These are phyloP conservation scores for Marsdenia floribunda DNA, from an alignment of 257 asterid species.

Conservation along the genomic window DNA sequence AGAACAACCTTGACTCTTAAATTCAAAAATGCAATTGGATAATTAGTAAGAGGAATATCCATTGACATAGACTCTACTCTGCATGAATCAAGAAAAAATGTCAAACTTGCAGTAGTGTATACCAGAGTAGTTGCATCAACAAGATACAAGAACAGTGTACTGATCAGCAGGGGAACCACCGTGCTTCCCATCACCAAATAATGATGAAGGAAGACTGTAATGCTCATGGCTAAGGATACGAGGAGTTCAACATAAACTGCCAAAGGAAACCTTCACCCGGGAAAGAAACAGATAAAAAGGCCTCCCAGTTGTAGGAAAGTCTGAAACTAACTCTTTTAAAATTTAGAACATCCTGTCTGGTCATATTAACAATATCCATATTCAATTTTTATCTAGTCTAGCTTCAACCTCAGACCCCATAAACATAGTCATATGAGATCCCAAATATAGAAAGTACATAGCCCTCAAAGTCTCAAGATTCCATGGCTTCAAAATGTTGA, in stretches of 20 bases:
- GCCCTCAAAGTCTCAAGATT: not conserved
- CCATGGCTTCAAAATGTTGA: not conserved
- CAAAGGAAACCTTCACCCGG: not conserved
- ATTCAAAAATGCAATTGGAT: conserved; percentile 10
- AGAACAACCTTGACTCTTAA: conserved; percentile 87
- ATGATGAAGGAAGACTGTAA: conserved; percentile 17
- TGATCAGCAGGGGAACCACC: conserved; percentile 51
- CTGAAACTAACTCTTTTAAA: not conserved
- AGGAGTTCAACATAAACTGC: not conserved
- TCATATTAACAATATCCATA: not conserved
- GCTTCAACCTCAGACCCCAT: not conserved
- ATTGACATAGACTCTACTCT: not conserved
- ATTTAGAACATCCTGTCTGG: not conserved
- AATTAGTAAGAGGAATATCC: not conserved
- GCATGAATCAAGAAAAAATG: not conserved
- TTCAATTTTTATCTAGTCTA: not conserved
- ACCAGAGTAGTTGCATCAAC: conserved; percentile 97
- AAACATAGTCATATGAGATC: not conserved
- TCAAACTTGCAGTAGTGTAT: conserved; percentile 14
- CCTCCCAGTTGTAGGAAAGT: not conserved
- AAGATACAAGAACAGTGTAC: conserved; percentile 87
- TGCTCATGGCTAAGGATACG: not conserved
- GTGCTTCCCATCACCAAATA: conserved; percentile 47
- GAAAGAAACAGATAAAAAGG: not conserved
- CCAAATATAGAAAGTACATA: not conserved